These are phyloP conservation scores for Xylaria sp. DNA, from an alignment of 2,329 filamentous ascomycete genomes.

Conservation along the genomic window DNA sequence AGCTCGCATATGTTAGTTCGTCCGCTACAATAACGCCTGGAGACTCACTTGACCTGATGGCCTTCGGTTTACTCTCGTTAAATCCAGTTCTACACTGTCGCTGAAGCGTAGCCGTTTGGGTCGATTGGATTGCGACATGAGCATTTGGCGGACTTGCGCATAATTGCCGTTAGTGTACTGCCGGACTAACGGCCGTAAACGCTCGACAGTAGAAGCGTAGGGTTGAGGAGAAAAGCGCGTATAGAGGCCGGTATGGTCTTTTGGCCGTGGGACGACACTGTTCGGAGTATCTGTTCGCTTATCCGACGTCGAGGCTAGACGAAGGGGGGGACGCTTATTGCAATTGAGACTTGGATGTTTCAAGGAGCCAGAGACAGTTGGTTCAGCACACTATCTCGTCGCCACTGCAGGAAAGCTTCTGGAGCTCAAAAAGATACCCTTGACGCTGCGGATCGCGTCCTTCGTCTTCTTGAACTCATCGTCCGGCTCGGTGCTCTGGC, in stretches of 20 bases:
- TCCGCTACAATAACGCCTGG: neutral
- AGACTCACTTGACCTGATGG: neutral
- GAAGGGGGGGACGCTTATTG: neutral
- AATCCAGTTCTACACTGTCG: neutral
- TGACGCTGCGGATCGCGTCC: conserved; percentile 80
- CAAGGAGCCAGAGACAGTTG: conserved; percentile 18
- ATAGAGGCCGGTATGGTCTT: neutral
- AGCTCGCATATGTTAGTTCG: neutral
- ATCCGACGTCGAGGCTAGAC: neutral
- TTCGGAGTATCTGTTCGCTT: neutral
- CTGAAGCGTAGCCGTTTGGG: neutral
- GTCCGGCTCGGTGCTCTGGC: conserved; percentile 62
- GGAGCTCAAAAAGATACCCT: conserved; percentile 79
- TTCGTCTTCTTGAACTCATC: conserved; percentile 80
- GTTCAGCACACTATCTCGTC: conserved; percentile 40
- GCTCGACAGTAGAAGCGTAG: neutral
- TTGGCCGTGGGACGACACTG: neutral
- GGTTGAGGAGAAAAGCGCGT: neutral
- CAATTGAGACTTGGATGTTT: no score
- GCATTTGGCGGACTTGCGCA: neutral
- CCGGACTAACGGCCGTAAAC: neutral
- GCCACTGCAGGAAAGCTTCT: conserved; percentile 72
- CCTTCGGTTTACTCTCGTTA: neutral
- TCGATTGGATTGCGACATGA: neutral
- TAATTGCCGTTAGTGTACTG: neutral